Evolutionary conservation across 192 early-diverging fungal species (phyloP).

Genomic region (Entophlyctis luteolus): DNA sequence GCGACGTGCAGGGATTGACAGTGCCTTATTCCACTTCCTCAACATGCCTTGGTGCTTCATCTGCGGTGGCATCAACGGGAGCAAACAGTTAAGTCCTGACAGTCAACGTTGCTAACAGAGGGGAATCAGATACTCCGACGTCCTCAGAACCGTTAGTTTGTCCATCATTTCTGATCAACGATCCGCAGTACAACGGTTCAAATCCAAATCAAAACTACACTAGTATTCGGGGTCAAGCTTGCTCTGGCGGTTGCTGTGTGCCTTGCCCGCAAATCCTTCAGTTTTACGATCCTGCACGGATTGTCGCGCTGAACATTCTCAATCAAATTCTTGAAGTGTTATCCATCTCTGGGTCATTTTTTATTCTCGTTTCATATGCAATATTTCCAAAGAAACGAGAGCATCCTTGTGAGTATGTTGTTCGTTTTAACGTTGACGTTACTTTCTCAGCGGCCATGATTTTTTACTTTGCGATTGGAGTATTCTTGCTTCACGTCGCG

Average conservation of each 20-base stretch:
- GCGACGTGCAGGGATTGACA: not conserved
- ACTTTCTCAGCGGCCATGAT: not conserved
- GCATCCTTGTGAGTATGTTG: not conserved
- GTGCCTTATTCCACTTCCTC: not conserved
- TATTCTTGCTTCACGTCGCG: not conserved
- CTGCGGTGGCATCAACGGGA: not conserved
- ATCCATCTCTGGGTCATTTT: not conserved
- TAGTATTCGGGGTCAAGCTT: not conserved
- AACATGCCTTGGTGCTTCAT: not conserved
- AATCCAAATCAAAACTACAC: not conserved
- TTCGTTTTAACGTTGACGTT: not conserved
- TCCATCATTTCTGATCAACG: not conserved
- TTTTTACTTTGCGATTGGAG: not conserved
- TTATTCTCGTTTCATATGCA: constrained; percentile 1
- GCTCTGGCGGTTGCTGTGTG: not conserved
- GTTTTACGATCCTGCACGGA: not conserved
- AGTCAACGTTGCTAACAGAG: not conserved
- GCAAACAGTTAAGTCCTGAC: not conserved
- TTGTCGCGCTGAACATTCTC: not conserved
- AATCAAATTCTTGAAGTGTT: not conserved
- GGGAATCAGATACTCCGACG: not conserved
- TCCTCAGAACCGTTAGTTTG: not conserved
- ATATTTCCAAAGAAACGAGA: constrained; percentile 9
- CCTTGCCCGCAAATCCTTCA: not conserved
- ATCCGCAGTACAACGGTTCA: not conserved